These are phyloP conservation scores for Bipolaris cookei DNA, from an alignment of 2,329 filamentous ascomycete species.

Conservation along the genomic window DNA sequence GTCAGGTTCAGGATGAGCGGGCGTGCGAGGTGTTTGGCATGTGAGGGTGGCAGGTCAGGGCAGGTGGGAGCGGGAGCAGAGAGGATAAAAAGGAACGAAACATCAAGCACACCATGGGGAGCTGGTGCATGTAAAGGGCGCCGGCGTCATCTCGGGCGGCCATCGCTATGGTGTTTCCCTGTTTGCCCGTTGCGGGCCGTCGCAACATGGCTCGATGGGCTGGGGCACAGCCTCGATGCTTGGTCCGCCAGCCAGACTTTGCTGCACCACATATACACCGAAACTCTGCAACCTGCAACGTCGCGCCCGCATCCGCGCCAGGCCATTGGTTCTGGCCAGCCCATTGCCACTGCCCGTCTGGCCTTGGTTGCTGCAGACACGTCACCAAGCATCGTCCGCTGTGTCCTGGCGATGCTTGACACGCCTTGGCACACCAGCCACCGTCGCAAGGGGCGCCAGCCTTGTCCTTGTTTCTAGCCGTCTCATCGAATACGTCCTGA, in stretches of 20 bases:
- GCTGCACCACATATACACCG: constrained; percentile 14
- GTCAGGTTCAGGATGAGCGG: constrained; percentile 20
- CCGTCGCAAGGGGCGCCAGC: too few species aligned
- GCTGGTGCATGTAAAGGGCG: constrained; percentile 8
- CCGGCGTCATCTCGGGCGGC: constrained; percentile 27
- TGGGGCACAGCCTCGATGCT: constrained; percentile 13
- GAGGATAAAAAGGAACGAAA: constrained; percentile 7
- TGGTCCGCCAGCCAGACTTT: constrained; percentile 14
- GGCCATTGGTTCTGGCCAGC: neutral
- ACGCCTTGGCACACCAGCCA: constrained; percentile 25
- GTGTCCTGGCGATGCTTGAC: constrained; percentile 32
- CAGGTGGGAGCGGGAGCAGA: constrained; percentile 1
- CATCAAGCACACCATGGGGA: constrained; percentile 4
- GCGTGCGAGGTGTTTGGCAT: constrained; percentile 15
- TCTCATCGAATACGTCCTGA: too few species aligned
- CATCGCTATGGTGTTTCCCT: constrained; percentile 19
- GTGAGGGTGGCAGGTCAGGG: constrained; percentile 8
- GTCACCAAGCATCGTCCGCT: constrained; percentile 34
- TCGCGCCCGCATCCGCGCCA: constrained; percentile 1
- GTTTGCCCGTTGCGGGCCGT: constrained; percentile 26
- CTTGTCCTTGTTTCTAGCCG: too few species aligned
- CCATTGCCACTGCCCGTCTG: neutral
- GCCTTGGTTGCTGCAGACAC: constrained; percentile 23
- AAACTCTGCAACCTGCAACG: constrained; percentile 5
- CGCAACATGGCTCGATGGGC: constrained; percentile 4